Conservation (phyloP, 228 moss, liverwort and hornwort species). For the Sphagnum fallax region DNA sequence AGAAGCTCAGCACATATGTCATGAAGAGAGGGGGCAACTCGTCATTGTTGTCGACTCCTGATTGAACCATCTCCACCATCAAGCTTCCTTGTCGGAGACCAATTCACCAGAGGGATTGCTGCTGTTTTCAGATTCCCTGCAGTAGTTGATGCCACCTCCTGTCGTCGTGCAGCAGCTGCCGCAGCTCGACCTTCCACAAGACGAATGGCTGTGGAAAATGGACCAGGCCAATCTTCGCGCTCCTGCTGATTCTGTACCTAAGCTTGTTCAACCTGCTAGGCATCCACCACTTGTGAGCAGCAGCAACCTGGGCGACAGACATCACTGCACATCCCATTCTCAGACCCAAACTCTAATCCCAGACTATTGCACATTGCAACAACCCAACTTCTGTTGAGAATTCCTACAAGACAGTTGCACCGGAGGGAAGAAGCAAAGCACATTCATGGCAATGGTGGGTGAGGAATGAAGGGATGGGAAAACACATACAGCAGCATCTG, state of each 20-base stretch:
- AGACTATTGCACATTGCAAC: no score
- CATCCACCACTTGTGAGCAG: no score
- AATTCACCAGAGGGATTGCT: conserved; percentile 13
- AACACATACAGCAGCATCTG: conserved; percentile 2
- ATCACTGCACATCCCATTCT: no score
- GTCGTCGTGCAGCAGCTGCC: conserved; percentile 30
- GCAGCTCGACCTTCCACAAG: conserved; percentile 39
- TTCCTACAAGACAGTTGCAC: no score
- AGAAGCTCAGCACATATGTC: conserved; percentile 30
- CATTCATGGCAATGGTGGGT: no score
- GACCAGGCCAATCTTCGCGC: conserved; percentile 39
- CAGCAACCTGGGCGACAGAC: no score
- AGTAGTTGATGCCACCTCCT: conserved; percentile 5
- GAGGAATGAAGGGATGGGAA: background rate
- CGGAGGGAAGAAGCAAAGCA: no score
- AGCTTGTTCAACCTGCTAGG: background rate
- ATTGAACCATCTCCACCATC: conserved; percentile 6
- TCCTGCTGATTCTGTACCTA: background rate
- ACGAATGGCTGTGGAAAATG: conserved; percentile 33
- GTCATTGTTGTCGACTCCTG: background rate
- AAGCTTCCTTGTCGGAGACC: conserved; percentile 26
- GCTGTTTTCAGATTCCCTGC: background rate
- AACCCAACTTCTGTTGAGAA: no score
- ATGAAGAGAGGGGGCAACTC: conserved; percentile 22
- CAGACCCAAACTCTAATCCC: no score